phyloP scores from a whole-genome alignment of 495 filamentous ascomycete genomes.

The Aspergillus panamensis region DNA sequence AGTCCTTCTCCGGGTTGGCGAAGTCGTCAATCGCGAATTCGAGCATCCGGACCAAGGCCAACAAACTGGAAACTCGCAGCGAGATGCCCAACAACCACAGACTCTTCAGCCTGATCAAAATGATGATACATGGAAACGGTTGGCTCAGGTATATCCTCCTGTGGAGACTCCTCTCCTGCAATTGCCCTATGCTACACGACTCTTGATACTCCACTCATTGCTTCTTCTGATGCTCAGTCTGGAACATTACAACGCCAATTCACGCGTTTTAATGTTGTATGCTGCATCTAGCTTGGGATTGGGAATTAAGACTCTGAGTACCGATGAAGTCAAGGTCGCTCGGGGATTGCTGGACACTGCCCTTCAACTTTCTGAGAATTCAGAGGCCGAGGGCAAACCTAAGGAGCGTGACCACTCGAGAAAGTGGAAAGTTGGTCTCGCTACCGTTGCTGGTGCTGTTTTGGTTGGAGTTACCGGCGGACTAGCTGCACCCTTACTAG shows the following conservation, averaged over 20 bases:
- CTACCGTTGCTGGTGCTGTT: constrained; percentile 71
- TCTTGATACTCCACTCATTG: constrained; percentile 57
- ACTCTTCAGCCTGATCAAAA: constrained; percentile 26
- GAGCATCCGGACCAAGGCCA: constrained; percentile 27
- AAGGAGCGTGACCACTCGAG: constrained; percentile 62
- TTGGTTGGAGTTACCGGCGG: constrained; percentile 79
- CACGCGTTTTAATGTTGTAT: constrained; percentile 69
- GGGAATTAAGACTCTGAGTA: constrained; percentile 58
- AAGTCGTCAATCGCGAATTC: constrained; percentile 59
- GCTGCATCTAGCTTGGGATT: constrained; percentile 66
- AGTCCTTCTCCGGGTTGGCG: constrained; percentile 59
- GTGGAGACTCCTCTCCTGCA: constrained; percentile 42
- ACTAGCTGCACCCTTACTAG: constrained; percentile 76
- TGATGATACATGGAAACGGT: constrained; percentile 26
- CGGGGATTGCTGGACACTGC: constrained; percentile 69
- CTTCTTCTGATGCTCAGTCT: constrained; percentile 73
- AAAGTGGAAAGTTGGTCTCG: constrained; percentile 80
- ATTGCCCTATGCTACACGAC: constrained; percentile 39
- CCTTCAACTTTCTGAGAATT: constrained; percentile 63
- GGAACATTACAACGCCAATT: constrained; percentile 75
- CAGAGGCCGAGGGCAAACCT: constrained; percentile 61
- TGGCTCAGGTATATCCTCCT: constrained; percentile 44
- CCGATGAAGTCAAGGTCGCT: constrained; percentile 72
- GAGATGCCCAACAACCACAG: constrained; percentile 18
- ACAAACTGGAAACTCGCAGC: constrained; percentile 13